Evolutionary conservation across 163 green algal species (phyloP).

Genomic region (Chlamydomonas reinhardtii): DNA sequence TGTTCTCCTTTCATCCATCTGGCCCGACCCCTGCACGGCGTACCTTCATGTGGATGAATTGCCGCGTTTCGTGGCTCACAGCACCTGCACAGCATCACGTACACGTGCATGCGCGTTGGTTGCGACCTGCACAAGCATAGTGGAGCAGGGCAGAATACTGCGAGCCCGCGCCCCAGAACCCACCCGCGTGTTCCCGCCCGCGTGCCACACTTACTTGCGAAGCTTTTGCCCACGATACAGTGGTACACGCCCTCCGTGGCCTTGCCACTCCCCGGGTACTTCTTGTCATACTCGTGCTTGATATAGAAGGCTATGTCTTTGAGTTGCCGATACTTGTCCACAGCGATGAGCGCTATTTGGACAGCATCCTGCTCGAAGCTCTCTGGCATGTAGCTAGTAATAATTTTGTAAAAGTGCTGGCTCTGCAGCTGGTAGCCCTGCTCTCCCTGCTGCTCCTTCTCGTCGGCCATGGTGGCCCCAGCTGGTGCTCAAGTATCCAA

Average conservation of each 20-base stretch:
- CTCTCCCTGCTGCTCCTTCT: background rate
- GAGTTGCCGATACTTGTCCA: conserved; percentile 72
- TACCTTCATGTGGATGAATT: conserved; percentile 81
- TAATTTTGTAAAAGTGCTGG: conserved; percentile 62
- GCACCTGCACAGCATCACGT: conserved; percentile 55
- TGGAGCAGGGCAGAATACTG: background rate
- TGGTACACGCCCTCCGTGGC: conserved; percentile 87
- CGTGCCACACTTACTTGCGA: conserved; percentile 72
- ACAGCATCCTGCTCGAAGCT: conserved; percentile 68
- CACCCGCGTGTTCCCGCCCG: background rate
- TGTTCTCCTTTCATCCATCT: too few species aligned
- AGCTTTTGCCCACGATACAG: conserved; percentile 80
- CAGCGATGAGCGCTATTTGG: conserved; percentile 64
- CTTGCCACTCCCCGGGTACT: conserved; percentile 80
- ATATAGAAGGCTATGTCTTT: conserved; percentile 82
- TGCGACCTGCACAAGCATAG: background rate
- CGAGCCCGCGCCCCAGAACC: background rate
- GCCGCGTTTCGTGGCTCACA: conserved; percentile 81
- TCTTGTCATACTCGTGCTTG: conserved; percentile 83
- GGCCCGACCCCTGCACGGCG: background rate
- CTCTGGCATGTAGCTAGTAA: conserved; percentile 66
- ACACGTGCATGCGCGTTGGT: too few species aligned
- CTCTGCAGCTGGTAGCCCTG: conserved; percentile 55
- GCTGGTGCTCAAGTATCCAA: background rate
- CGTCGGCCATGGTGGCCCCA: conserved; percentile 11